Evolutionary conservation across 192 early-diverging fungal genomes (phyloP), one percentile per base, ranked within the genome.

Genomic region (Helicostylum pulchrum): DNA sequence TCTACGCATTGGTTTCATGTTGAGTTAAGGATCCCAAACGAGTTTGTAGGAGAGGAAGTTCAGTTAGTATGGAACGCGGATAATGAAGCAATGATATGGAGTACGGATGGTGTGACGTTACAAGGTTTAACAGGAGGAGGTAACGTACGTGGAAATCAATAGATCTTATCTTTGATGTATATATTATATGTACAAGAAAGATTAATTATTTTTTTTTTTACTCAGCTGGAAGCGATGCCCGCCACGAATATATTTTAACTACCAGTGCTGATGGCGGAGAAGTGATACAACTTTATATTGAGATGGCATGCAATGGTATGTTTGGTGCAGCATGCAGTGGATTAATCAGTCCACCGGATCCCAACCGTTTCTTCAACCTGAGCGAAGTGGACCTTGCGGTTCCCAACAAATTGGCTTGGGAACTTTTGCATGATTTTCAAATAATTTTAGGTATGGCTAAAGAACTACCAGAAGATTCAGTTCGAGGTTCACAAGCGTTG

Each of bases 11-110:
- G 89, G 87, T 87, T 90, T 67, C 84, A 85, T 65, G 76, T 88
- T 9, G 72, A 71, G 30, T 73, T 96, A n/a, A 70, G 65, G 47
- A 82, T 99, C 26, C 97, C 95, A 3, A 61, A 73, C 0, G 57
- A 73, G 12, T 92, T 80, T 71, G 83, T 69, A 10, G 65, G 65
- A 0, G 81, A 93, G 65, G 85, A 86, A 55, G 92, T 99, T n/a
- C 79, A 87, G 39, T 80, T 99, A 17, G 53, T 90, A 17, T 99
- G 94, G 78, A 90, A 99, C 71, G 83, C 94, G 9, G 75, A 78
- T 62, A 93, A 86, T 68, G 96, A 99, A 73, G 94, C 81, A 15
- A 77, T 98, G 78, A 73, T 99, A n/a, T 99, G 93, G 92, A 87
- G 91, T 3, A 79, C 66, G 14, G 81, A 88, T 7, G 95, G 97